Evolutionary conservation across 108 stramenopile genomes (phyloP), one percentile per base, ranked within the genome.

Genomic region (Asterionellopsis glacialis): DNA sequence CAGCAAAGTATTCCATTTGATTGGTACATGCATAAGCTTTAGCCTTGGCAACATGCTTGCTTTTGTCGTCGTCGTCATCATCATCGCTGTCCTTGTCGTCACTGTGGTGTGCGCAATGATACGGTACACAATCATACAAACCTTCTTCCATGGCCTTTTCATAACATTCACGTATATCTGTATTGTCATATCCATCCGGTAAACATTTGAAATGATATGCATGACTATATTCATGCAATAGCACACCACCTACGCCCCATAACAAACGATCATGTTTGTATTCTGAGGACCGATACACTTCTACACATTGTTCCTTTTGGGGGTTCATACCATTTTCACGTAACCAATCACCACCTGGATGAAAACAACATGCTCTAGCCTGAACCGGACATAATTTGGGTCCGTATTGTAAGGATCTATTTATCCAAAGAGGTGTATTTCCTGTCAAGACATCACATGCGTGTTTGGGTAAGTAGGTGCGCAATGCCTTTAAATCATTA

Each of bases 1-100:
- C 91, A 0, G 95, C 95, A 73, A 91, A 96, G 72, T 93, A 96
- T 73, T 93, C 91, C 87, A 87, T 91, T 27, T 49, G 48, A 69
- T 93, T 82, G n/a, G 74, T 63, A 59, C 87, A 87, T 22, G 95
- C 95, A 74, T 95, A 95, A 15, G 87, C 91, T 48, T 73, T 74
- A 16, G 74, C 67, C 44, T 55, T 61, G 7, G 79, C 83, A 79
- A 61, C 80, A 68, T 9, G 57, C 15, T 82, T 81, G n/a, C n/a
- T n/a, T n/a, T n/a, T n/a, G n/a, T n/a, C n/a, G n/a, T n/a, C n/a
- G n/a, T n/a, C n/a, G n/a, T n/a, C n/a, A n/a, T n/a, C 9, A 11
- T 27, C 55, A 21, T 14, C n/a, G n/a, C n/a, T n/a, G n/a, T n/a
- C n/a, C 24, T 27, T 56, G n/a, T n/a, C n/a, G n/a, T 33, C 33